Base-by-base conservation (phyloP, 202 grass and related monocot genomes). In the Panicum hallii region DNA sequence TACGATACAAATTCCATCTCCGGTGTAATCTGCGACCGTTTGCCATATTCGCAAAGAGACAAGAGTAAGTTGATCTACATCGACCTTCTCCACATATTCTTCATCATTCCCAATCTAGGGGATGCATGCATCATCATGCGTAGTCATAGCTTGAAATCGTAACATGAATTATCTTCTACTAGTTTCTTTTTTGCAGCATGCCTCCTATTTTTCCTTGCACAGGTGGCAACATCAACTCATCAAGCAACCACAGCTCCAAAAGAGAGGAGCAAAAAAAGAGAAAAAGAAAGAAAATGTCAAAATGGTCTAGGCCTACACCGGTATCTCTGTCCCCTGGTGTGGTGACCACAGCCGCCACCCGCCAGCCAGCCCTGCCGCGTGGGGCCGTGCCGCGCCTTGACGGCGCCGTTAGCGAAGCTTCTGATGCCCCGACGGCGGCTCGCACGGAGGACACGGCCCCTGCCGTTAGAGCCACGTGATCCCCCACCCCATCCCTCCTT, bases 331-430 rank as follows among this genome's bases (percentile, higher is more conserved):
- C 11, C 30, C 42, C 11, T 20, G 4, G 47, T 22, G 26, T 11
- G 52, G 76, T 46, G 66, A 82, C 23, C 72, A 49, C 4, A 85
- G 0, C 72, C 64, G 58, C 63, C 4, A 85, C 0, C 72, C 64
- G 58, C 63, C 4, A 0, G 42, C 19, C 6, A 22, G 6, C 9
- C 5, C 56, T 74, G 58, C 19, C 34, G 63, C 0, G 5, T 74
- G 58, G 83, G 68, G 32, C 79, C 57, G 8, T 52, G 8, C 50
- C 49, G 5, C 5, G 0, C 7, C 50, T 22, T 87, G 54, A 83
- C 78, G 83, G 62, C 49, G 54, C 73, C 73, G 69, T 88, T 85
- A 88, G 78, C 11, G 82, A 90, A 90, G 77, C 71, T 92, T 87
- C 77, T 0, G 9, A 38, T 26, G 23, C 17, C 63, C 23, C 19